Percentiles rank a stretch among this genome's conserved stretches.
Evolutionary conservation across 345 rosid genomes (phyloP).

Genomic region (Raphanus raphanistrum): DNA sequence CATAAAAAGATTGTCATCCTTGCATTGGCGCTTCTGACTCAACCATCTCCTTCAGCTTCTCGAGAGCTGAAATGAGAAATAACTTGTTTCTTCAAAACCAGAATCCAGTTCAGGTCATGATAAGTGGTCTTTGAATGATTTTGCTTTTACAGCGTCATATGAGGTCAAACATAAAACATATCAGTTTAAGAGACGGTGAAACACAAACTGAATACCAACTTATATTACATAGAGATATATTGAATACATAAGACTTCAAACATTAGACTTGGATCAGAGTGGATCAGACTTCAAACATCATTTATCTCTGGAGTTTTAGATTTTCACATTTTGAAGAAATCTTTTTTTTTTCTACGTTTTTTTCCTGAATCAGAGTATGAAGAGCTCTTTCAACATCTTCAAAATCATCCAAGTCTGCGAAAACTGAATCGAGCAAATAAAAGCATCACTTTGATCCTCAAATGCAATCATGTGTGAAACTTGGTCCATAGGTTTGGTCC

Average conservation of each 20-base stretch:
- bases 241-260: no score
- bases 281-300: no score
- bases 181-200: no score
- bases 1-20: conserved; percentile 47
- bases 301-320: no score
- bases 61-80: conserved; percentile 52
- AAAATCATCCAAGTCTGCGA: conserved; percentile 68
- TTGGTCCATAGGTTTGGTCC: conserved; percentile 33
- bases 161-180: no score
- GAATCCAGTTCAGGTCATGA: neutral
- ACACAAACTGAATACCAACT: no score
- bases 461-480: conserved; percentile 59
- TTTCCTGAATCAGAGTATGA: no score
- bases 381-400: no score
- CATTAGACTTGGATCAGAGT: no score
- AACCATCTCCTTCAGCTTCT: conserved; percentile 67
- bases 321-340: no score
- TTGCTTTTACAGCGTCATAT: neutral
- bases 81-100: neutral
- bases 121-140: neutral
- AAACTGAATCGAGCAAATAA: conserved; percentile 59
- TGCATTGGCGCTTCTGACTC: conserved; percentile 68
- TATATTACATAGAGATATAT: no score
- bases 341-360: no score
- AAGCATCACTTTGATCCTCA: conserved; percentile 81